Conservation (phyloP, 1,139 yeast species). For the Spathaspora jeffriesii region DNA sequence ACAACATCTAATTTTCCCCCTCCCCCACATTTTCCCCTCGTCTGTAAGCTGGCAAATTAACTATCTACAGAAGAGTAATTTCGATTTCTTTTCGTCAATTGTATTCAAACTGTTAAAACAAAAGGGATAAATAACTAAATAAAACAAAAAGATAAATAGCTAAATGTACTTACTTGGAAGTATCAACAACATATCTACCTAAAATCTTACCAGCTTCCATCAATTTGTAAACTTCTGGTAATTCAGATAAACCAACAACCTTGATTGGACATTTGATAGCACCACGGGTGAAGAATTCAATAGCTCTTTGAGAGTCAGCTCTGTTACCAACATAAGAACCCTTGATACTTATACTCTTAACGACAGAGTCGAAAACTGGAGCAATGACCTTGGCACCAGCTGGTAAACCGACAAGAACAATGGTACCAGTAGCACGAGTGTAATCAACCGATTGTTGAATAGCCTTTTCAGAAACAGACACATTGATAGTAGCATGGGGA, state of each 20-base stretch:
- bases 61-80: background rate
- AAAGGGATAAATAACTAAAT: background rate
- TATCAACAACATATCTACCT: constrained; percentile 80
- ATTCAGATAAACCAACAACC: constrained; percentile 66
- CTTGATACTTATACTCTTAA: constrained; percentile 60
- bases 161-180: constrained; percentile 39
- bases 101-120: background rate
- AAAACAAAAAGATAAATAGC: background rate
- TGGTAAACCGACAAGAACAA: constrained; percentile 74
- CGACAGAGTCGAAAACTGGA: constrained; percentile 65
- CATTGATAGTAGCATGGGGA: constrained; percentile 75
- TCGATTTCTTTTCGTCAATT: background rate
- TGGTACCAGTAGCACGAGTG: constrained; percentile 69
- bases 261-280: constrained; percentile 69
- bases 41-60: background rate
- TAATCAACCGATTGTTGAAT: constrained; percentile 63
- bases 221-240: constrained; percentile 60
- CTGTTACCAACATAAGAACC: constrained; percentile 85
- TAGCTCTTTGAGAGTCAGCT: constrained; percentile 76
- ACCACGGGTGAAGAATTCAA: constrained; percentile 73
- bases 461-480: constrained; percentile 70
- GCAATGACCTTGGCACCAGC: constrained; percentile 68
- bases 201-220: constrained; percentile 73
- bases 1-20: too few species aligned
- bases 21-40: background rate